Evolutionary conservation across 2,329 filamentous ascomycete genomes (phyloP).

Genomic region (Rhexocercosporidium sp.): DNA sequence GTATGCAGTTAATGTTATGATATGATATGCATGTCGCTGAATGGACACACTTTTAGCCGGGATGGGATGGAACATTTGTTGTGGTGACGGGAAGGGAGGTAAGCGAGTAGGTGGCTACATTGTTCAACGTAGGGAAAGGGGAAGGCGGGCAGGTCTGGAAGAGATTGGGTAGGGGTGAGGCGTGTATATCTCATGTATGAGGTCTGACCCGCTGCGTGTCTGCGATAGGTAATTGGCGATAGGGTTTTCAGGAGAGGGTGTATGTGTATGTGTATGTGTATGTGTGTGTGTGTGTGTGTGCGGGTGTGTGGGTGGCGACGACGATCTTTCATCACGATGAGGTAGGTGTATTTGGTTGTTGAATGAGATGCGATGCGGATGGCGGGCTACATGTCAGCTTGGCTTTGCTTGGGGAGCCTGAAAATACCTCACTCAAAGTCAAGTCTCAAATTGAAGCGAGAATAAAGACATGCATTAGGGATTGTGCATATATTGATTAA

Average conservation of each 20-base stretch:
- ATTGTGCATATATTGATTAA: not conserved
- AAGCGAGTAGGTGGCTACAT: too few species aligned
- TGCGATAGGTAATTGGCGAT: not conserved
- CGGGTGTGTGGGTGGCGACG: slow-evolving; percentile 13
- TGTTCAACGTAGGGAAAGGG: not conserved
- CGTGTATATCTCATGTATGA: not conserved
- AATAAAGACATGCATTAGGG: not conserved
- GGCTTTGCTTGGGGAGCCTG: not conserved
- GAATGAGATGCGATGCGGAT: slow-evolving; percentile 10
- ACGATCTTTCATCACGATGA: not conserved
- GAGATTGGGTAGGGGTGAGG: not conserved
- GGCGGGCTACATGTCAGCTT: not conserved
- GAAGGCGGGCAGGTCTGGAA: too few species aligned
- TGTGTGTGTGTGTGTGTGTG: slow-evolving; percentile 4
- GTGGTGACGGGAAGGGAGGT: not conserved
- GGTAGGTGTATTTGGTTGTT: not conserved
- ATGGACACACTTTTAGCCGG: not conserved
- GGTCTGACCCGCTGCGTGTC: not conserved
- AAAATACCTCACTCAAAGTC: not conserved
- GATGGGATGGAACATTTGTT: not conserved
- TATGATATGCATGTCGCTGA: slow-evolving; percentile 12
- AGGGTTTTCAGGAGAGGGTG: not conserved
- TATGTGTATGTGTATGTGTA: not conserved
- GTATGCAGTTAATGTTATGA: too few species aligned
- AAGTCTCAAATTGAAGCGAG: not conserved